A percentile compares a stretch with the other conserved stretches of the same genome.
Evolutionary conservation across 768 basidiomycete species (phyloP).

Genomic region (Cystoderma amianthinum): DNA sequence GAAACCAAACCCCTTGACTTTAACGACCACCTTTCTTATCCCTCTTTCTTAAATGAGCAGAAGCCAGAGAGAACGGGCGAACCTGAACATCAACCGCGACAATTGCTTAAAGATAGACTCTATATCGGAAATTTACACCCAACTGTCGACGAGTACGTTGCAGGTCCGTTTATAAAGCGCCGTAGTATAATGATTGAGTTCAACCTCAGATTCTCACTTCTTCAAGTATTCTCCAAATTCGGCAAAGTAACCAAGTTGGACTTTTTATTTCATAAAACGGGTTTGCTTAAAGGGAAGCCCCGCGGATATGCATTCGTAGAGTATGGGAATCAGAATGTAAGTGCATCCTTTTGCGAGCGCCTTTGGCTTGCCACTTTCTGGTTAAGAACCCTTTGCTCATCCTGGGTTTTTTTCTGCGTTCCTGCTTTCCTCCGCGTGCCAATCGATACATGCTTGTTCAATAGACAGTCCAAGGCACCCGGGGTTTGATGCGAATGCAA

Average conservation of each 20-base stretch:
- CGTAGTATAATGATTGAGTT: not conserved
- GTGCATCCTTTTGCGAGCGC: constrained; percentile 31
- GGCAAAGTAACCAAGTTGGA: constrained; percentile 92
- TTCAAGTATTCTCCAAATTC: constrained; percentile 87
- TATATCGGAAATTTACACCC: constrained; percentile 89
- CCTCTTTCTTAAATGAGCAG: constrained; percentile 8
- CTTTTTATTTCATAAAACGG: constrained; percentile 92
- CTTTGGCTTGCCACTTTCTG: constrained; percentile 6
- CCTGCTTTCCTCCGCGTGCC: constrained; percentile 4
- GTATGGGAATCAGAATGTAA: constrained; percentile 72
- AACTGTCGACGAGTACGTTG: constrained; percentile 81
- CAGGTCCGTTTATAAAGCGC: not conserved
- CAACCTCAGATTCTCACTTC: constrained; percentile 64
- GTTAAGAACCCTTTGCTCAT: constrained; percentile 29
- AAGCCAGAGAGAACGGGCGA: constrained; percentile 10
- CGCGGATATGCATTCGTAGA: constrained; percentile 95
- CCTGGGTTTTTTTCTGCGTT: constrained; percentile 33
- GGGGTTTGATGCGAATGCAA: not conserved
- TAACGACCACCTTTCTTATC: constrained; percentile 13
- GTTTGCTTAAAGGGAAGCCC: constrained; percentile 84
- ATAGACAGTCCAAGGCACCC: not conserved
- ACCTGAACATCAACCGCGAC: constrained; percentile 16
- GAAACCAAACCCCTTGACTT: no score
- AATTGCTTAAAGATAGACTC: constrained; percentile 61
- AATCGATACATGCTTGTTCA: not conserved